Conservation (phyloP, 2,329 filamentous ascomycete species). For the Dactylellina drechsleri region DNA sequence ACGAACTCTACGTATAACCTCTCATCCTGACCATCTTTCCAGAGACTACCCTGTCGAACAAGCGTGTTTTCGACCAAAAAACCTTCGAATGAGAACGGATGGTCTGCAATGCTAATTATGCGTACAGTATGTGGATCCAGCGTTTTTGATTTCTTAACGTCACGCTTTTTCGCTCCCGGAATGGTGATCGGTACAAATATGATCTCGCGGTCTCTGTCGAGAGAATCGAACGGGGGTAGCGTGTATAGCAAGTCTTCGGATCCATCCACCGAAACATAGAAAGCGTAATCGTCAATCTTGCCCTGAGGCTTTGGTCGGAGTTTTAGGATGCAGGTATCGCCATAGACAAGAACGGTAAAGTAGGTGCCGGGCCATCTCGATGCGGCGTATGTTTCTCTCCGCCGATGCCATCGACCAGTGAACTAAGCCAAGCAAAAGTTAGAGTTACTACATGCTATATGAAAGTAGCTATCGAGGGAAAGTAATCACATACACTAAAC, state of each 20-base stretch:
- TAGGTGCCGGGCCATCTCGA: slow-evolving; percentile 58
- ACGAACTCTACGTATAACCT: slow-evolving; percentile 56
- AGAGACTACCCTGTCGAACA: slow-evolving; percentile 55
- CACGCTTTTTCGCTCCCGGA: slow-evolving; percentile 15
- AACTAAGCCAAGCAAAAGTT: slow-evolving; percentile 47
- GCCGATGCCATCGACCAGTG: slow-evolving; percentile 57
- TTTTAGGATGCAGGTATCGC: slow-evolving; percentile 56
- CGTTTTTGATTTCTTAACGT: slow-evolving; percentile 15
- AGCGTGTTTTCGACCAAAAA: slow-evolving; percentile 55
- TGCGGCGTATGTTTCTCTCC: slow-evolving; percentile 56
- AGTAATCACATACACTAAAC: slow-evolving; percentile 55
- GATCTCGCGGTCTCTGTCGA: slow-evolving; percentile 37
- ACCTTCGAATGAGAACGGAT: slow-evolving; percentile 57
- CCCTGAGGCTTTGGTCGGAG: slow-evolving; percentile 56
- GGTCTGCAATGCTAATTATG: slow-evolving; percentile 56
- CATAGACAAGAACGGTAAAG: slow-evolving; percentile 56
- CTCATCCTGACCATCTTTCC: slow-evolving; percentile 56
- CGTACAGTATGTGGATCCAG: slow-evolving; percentile 56
- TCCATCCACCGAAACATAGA: slow-evolving; percentile 57
- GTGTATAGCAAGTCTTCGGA: slow-evolving; percentile 57
- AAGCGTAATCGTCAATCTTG: slow-evolving; percentile 56
- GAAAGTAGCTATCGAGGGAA: neutral
- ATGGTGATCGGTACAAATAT: slow-evolving; percentile 54
- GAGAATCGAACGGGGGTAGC: slow-evolving; percentile 52
- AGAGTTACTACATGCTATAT: neutral